Percentiles rank a stretch among this genome's conserved stretches.
phyloP scores from a whole-genome alignment of 805 yeast species.

The Diddensiella caesifluorescens region DNA sequence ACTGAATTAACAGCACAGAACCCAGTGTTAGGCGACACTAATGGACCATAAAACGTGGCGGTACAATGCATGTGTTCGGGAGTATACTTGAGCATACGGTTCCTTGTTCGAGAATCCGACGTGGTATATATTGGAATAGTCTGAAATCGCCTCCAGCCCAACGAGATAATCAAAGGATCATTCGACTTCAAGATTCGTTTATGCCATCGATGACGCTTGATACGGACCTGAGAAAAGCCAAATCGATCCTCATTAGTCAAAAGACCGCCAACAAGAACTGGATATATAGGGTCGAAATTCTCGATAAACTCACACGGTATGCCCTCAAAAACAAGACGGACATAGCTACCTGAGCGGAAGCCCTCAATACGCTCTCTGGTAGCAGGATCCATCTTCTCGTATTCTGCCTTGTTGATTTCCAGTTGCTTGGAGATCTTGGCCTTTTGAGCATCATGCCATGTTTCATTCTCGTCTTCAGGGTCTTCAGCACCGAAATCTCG shows the following conservation, averaged over 20 bases:
- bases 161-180: conserved; percentile 87
- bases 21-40: conserved; percentile 95
- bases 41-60: conserved; percentile 94
- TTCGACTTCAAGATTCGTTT: conserved; percentile 90
- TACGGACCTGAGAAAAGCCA: conserved; percentile 87
- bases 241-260: conserved; percentile 86
- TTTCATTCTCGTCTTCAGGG: conserved; percentile 73
- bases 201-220: conserved; percentile 99
- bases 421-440: conserved; percentile 94
- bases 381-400: conserved; percentile 63
- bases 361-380: conserved; percentile 85
- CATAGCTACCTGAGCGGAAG: conserved; percentile 87
- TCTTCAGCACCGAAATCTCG: conserved; percentile 73
- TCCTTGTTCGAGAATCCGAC: conserved; percentile 94
- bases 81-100: conserved; percentile 95
- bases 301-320: conserved; percentile 89
- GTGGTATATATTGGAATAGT: conserved; percentile 94
- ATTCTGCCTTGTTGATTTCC: conserved; percentile 77
- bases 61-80: conserved; percentile 97
- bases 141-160: conserved; percentile 99
- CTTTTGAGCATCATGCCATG: conserved; percentile 97
- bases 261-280: conserved; percentile 86
- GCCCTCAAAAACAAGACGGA: conserved; percentile 73
- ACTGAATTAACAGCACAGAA: conserved; percentile 93
- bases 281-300: conserved; percentile 78